Conservation (phyloP, 306 rosid genomes). For the Inga laurina region DNA sequence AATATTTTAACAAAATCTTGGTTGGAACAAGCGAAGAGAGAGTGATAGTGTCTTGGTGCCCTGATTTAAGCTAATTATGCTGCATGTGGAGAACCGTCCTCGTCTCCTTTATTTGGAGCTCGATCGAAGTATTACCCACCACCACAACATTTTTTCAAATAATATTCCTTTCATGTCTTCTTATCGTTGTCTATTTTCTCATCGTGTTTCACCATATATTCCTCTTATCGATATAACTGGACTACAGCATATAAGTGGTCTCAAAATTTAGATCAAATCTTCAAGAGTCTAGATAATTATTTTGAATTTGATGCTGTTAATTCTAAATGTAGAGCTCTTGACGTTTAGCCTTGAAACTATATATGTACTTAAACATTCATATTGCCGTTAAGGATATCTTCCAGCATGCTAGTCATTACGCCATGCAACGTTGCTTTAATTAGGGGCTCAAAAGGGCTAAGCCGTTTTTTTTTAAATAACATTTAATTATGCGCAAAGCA, state of each 20-base stretch:
- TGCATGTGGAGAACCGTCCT: constrained; percentile 40
- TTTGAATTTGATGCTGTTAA: not conserved
- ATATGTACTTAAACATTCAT: too few species aligned
- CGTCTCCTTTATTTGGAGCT: constrained; percentile 21
- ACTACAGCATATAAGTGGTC: not conserved
- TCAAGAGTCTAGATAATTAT: not conserved
- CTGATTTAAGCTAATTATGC: constrained; percentile 7
- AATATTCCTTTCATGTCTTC: constrained; percentile 5
- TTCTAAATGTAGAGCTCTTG: not conserved
- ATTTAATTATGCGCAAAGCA: not conserved
- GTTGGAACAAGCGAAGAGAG: constrained; percentile 9
- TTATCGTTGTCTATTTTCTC: constrained; percentile 30
- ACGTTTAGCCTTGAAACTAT: not conserved
- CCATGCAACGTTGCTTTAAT: not conserved
- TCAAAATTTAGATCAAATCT: not conserved
- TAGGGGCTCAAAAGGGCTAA: not conserved
- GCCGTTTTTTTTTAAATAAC: not conserved
- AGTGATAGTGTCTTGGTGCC: constrained; percentile 3
- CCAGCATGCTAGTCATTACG: not conserved
- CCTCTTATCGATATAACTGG: constrained; percentile 21
- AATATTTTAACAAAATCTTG: not conserved
- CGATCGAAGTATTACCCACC: constrained; percentile 9
- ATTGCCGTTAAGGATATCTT: not conserved
- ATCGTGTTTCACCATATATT: constrained; percentile 40
- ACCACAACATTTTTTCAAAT: not conserved